Percentiles rank a stretch among this genome's conserved stretches.
phyloP scores from a whole-genome alignment of 2,329 filamentous ascomycete species.

The Graphilbum fragrans region DNA sequence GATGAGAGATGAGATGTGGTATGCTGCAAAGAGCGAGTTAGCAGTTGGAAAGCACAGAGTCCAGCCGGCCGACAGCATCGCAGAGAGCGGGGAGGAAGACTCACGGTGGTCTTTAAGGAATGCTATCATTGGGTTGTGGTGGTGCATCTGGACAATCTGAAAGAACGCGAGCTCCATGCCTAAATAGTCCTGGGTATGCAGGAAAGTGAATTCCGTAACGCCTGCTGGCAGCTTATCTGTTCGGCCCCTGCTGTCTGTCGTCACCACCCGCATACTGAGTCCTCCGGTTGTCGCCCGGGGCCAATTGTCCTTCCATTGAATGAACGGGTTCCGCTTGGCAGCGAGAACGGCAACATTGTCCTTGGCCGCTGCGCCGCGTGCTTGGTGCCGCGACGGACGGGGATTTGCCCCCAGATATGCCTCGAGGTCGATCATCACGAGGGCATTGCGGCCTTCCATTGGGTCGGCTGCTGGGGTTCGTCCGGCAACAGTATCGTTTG shows the following conservation, averaged over 20 bases:
- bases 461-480: slow-evolving; percentile 13
- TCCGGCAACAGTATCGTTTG: slow-evolving; percentile 29
- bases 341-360: slow-evolving; percentile 58
- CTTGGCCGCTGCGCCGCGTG: neutral
- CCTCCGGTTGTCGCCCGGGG: slow-evolving; percentile 68
- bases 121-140: slow-evolving; percentile 70
- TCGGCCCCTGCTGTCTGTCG: neutral
- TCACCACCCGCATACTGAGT: slow-evolving; percentile 52
- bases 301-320: slow-evolving; percentile 82
- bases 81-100: too few relatives aligned
- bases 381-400: neutral
- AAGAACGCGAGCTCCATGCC: slow-evolving; percentile 67
- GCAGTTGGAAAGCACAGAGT: neutral
- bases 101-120: slow-evolving; percentile 56
- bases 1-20: slow-evolving; percentile 86
- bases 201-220: slow-evolving; percentile 62
- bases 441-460: slow-evolving; percentile 18
- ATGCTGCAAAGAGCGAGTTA: slow-evolving; percentile 46
- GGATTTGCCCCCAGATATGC: slow-evolving; percentile 29
- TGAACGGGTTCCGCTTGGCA: slow-evolving; percentile 67
- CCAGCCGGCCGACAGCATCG: too few relatives aligned
- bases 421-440: slow-evolving; percentile 40
- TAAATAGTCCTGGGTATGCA: slow-evolving; percentile 65
- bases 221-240: slow-evolving; percentile 16
- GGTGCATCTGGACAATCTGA: slow-evolving; percentile 65